Percentiles rank a stretch among this genome's conserved stretches.
These are phyloP conservation scores for Malassezia equina DNA, from an alignment of 1,284 basidiomycete genomes.

Conservation along the genomic window DNA sequence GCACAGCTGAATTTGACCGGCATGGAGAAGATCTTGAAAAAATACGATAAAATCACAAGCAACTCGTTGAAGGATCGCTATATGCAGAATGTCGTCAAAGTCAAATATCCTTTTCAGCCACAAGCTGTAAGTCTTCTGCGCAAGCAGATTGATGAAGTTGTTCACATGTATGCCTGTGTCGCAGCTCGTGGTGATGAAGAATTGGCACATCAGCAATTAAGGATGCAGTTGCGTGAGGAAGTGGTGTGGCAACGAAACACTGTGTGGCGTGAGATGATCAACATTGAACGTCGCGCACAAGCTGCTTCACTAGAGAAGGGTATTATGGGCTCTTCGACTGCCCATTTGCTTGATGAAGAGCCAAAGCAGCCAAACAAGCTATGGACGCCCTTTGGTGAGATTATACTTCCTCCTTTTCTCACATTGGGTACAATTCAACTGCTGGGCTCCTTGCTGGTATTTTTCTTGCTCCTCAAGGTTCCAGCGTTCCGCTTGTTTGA, in stretches of 20 bases:
- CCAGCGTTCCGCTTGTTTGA: constrained; percentile 49
- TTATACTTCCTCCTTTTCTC: constrained; percentile 32
- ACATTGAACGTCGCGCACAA: constrained; percentile 58
- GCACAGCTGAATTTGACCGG: constrained; percentile 87
- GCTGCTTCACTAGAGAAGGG: constrained; percentile 42
- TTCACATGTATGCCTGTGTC: constrained; percentile 74
- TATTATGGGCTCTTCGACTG: constrained; percentile 24
- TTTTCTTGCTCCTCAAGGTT: constrained; percentile 38
- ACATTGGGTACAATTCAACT: constrained; percentile 42
- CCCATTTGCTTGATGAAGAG: constrained; percentile 15
- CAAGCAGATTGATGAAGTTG: constrained; percentile 57
- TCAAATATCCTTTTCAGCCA: constrained; percentile 48
- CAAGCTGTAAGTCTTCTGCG: constrained; percentile 58
- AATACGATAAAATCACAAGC: constrained; percentile 93
- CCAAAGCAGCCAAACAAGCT: constrained; percentile 6
- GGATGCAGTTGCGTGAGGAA: constrained; percentile 72
- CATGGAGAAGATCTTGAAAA: constrained; percentile 92
- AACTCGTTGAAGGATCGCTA: constrained; percentile 75
- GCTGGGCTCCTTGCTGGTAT: constrained; percentile 30
- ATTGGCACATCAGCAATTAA: constrained; percentile 69
- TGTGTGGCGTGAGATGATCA: constrained; percentile 96
- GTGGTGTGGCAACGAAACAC: constrained; percentile 90
- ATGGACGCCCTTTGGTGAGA: constrained; percentile 28
- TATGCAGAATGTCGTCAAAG: constrained; percentile 60
- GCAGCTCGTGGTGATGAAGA: constrained; percentile 66